Conservation (phyloP, 331 rosid species). For the Arachis monticola region DNA sequence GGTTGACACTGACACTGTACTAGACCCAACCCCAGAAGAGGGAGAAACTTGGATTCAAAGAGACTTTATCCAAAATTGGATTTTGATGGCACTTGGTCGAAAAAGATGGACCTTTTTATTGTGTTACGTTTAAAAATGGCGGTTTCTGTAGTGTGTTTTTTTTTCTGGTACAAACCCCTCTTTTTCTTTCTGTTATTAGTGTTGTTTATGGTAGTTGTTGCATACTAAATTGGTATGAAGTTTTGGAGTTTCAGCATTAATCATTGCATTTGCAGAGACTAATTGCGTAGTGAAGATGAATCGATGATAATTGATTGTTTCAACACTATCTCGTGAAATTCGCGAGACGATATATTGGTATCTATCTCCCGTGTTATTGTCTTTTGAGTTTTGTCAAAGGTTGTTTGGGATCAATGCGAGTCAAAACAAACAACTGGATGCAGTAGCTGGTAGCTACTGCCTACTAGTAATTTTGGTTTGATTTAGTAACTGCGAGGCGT, state of each 20-base stretch:
- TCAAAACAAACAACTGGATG: not conserved
- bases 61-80: conserved; percentile 57
- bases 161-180: not conserved
- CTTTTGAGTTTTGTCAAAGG: not conserved
- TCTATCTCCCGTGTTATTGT: not conserved
- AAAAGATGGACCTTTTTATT: conserved; percentile 26
- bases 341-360: conserved; percentile 12
- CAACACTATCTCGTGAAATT: not conserved
- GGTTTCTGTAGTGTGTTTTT: conserved; percentile 14
- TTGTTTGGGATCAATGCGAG: not conserved
- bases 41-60: conserved; percentile 84
- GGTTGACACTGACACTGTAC: conserved; percentile 42
- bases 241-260: conserved; percentile 21
- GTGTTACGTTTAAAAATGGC: conserved; percentile 17
- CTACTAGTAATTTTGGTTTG: too few species aligned
- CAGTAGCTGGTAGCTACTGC: too few species aligned
- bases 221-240: conserved; percentile 2
- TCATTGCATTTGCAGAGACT: conserved; percentile 37
- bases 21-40: conserved; percentile 41
- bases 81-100: conserved; percentile 37
- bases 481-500: too few species aligned
- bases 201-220: too few species aligned
- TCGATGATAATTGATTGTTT: not conserved
- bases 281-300: not conserved
- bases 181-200: not conserved